phyloP scores from a whole-genome alignment of 352 stramenopile genomes.

The Phytophthora citrophthora region DNA sequence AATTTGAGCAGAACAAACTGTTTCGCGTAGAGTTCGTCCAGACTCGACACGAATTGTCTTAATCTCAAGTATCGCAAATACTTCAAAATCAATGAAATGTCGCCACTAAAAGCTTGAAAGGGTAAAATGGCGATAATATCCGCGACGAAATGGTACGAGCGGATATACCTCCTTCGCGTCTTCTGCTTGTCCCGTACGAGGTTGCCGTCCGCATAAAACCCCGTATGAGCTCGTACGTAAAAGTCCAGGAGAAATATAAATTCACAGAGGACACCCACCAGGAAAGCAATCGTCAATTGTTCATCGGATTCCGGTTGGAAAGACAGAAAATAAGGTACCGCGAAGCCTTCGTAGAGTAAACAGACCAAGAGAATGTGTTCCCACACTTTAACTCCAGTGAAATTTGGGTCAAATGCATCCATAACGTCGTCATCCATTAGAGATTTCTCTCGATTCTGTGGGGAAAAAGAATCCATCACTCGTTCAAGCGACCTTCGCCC shows the following conservation, averaged over 20 bases:
- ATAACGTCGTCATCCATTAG: constrained; percentile 36
- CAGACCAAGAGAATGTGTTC: constrained; percentile 59
- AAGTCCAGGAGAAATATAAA: constrained; percentile 63
- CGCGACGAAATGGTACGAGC: constrained; percentile 48
- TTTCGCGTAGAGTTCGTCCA: constrained; percentile 72
- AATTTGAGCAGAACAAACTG: constrained; percentile 64
- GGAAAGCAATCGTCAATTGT: constrained; percentile 26
- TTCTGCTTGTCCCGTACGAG: constrained; percentile 51
- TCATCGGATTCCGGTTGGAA: constrained; percentile 38
- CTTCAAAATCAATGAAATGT: constrained; percentile 46
- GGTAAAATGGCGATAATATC: constrained; percentile 59
- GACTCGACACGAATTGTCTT: constrained; percentile 48
- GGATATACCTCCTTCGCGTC: constrained; percentile 54
- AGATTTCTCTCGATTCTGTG: constrained; percentile 17
- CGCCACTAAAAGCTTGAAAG: constrained; percentile 6
- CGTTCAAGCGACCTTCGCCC: constrained; percentile 22
- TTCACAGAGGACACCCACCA: constrained; percentile 43
- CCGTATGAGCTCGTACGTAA: constrained; percentile 59
- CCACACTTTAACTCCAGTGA: constrained; percentile 50
- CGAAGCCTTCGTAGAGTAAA: constrained; percentile 61
- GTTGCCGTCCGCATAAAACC: constrained; percentile 68
- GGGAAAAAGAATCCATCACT: constrained; percentile 16
- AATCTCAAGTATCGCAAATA: constrained; percentile 50
- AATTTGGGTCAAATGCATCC: constrained; percentile 61
- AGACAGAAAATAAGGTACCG: constrained; percentile 59